Evolutionary conservation across 2,329 filamentous ascomycete species (phyloP).

Genomic region (Penicillium vulpinum): DNA sequence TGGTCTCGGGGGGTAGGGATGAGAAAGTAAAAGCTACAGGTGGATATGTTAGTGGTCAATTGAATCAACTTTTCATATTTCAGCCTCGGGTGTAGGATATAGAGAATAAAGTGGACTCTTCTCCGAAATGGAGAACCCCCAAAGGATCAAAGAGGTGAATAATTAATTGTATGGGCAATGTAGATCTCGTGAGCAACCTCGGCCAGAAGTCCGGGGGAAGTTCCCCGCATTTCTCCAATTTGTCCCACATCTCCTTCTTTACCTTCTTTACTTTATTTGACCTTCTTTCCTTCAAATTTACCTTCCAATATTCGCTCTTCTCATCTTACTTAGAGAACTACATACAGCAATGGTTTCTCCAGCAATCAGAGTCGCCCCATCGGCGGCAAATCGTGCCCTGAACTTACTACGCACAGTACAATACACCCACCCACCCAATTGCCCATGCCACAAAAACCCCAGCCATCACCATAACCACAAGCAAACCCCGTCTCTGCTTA

Average conservation of each 20-base stretch:
- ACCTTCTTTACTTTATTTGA: conserved; percentile 5
- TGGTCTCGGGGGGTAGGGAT: no score
- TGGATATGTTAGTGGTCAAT: neutral
- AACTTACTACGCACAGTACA: conserved; percentile 82
- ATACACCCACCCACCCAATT: conserved; percentile 81
- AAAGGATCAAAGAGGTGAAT: no score
- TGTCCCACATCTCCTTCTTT: conserved; percentile 10
- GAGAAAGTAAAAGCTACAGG: no score
- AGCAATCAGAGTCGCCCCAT: conserved; percentile 47
- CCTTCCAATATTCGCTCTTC: conserved; percentile 1
- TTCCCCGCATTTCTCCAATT: conserved; percentile 26
- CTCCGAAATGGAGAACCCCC: neutral
- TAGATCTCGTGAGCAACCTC: no score
- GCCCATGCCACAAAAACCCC: conserved; percentile 91
- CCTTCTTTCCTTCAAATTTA: conserved; percentile 5
- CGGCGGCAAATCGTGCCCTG: conserved; percentile 50
- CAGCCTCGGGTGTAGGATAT: neutral
- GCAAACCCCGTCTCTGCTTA: conserved; percentile 45
- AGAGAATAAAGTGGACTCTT: neutral
- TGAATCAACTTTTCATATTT: neutral
- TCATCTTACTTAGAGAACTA: conserved; percentile 1
- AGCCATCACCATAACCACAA: conserved; percentile 73
- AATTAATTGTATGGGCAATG: no score
- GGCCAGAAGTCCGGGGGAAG: conserved; percentile 23
- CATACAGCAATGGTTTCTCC: conserved; percentile 35